These are phyloP conservation scores for Chlamydomonas sp. DNA, from an alignment of 139 green algal species.

Conservation along the genomic window DNA sequence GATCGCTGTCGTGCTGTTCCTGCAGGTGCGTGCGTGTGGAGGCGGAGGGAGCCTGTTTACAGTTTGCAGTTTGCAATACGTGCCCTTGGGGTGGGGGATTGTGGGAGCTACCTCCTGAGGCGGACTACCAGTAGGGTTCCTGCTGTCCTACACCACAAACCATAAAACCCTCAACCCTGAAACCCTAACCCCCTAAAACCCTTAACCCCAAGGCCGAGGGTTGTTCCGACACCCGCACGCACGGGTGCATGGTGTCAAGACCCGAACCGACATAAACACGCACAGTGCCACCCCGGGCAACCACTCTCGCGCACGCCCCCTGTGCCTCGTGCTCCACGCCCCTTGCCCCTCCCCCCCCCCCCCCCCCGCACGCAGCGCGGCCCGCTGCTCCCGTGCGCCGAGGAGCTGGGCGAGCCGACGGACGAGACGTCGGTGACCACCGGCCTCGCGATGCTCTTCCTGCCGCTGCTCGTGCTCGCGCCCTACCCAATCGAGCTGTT, in stretches of 20 bases:
- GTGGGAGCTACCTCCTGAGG: conserved; percentile 29
- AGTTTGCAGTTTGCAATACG: not conserved
- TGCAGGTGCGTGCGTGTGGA: conserved; percentile 38
- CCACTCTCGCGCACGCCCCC: no score
- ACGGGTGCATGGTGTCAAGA: not conserved
- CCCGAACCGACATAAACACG: not conserved
- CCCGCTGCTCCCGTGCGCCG: conserved; percentile 15
- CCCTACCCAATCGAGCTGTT: conserved; percentile 53
- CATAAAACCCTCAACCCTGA: no score
- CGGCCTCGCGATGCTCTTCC: conserved; percentile 30
- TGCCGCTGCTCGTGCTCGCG: conserved; percentile 65
- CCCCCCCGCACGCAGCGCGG: no score
- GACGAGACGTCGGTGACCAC: conserved; percentile 1
- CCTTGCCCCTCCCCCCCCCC: no score
- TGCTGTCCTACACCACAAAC: no score
- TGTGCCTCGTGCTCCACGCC: no score
- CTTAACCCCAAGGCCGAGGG: no score
- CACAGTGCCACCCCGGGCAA: not conserved
- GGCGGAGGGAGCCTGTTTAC: no score
- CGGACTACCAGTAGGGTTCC: no score
- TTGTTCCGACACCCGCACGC: no score
- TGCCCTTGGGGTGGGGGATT: no score
- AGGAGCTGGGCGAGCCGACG: conserved; percentile 28
- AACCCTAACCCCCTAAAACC: no score
- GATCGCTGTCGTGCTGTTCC: conserved; percentile 61